Percentiles rank a stretch among this genome's conserved stretches.
Conservation (phyloP, 139 green algal species). For the Chlorella ohadii region DNA sequence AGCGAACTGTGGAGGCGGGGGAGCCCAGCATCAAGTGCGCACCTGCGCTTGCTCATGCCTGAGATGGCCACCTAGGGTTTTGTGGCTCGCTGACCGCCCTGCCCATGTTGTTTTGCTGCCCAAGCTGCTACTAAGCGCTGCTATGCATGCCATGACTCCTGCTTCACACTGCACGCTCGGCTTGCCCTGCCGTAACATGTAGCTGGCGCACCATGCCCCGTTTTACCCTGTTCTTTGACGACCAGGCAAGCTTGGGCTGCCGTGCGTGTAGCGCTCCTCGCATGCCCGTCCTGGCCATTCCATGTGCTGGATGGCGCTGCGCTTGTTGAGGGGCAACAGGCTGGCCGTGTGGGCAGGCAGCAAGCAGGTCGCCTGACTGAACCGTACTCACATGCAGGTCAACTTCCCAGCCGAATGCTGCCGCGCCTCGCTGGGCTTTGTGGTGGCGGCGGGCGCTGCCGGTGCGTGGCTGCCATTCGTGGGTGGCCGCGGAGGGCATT, state of each 20-base stretch:
- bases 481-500: no score
- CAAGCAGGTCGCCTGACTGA: no score
- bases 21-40: not conserved
- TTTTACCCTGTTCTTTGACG: slow-evolving; percentile 11
- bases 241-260: not conserved
- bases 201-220: slow-evolving; percentile 6
- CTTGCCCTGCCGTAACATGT: not conserved
- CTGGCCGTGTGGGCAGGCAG: no score
- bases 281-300: no score
- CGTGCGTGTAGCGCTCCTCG: no score
- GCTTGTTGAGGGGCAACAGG: no score
- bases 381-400: not conserved
- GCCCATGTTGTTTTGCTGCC: no score
- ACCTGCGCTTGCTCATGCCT: not conserved
- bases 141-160: no score
- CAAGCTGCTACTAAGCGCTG: no score
- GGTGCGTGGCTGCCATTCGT: not conserved
- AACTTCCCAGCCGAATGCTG: slow-evolving; percentile 25
- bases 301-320: no score
- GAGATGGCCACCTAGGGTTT: not conserved
- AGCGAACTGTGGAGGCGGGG: not conserved
- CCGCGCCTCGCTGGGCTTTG: slow-evolving; percentile 26
- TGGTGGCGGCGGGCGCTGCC: not conserved
- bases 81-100: not conserved
- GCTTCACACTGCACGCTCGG: no score